These are phyloP conservation scores for Typha latifolia DNA, from an alignment of 176 grass and related monocot species.

Conservation along the genomic window DNA sequence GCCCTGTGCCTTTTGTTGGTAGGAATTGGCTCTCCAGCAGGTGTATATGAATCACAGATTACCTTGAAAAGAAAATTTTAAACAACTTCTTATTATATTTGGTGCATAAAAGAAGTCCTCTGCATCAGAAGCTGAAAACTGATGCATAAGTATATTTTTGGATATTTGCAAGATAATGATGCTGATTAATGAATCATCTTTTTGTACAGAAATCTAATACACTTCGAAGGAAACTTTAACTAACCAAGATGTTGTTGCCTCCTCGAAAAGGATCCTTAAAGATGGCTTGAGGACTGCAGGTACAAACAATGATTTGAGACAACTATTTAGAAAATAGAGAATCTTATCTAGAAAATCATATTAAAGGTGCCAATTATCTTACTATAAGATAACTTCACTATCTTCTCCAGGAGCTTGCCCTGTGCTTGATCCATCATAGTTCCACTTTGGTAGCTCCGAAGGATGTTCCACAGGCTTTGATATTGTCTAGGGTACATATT, in stretches of 20 bases:
- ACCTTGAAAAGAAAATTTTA: conserved; percentile 30
- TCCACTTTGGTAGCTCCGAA: conserved; percentile 92
- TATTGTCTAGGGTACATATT: conserved; percentile 45
- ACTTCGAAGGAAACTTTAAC: background rate
- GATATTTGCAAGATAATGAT: background rate
- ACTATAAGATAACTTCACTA: conserved; percentile 99
- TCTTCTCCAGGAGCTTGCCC: conserved; percentile 96
- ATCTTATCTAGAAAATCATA: conserved; percentile 1
- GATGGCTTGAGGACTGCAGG: conserved; percentile 80
- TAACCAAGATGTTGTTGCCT: conserved; percentile 92
- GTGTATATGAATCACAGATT: conserved; percentile 76
- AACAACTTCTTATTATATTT: background rate
- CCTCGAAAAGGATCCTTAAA: conserved; percentile 98
- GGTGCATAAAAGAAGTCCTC: too few species aligned
- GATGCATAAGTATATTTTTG: too few species aligned
- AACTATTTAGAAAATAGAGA: background rate
- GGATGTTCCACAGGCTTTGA: conserved; percentile 74
- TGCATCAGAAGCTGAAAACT: too few species aligned
- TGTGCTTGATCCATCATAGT: conserved; percentile 97
- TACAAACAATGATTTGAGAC: conserved; percentile 9
- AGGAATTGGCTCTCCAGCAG: conserved; percentile 60
- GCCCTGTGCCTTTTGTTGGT: conserved; percentile 68
- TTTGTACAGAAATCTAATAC: background rate
- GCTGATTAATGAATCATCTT: background rate
- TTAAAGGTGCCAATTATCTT: conserved; percentile 14